Evolutionary conservation across 2,329 filamentous ascomycete genomes (phyloP), one percentile per base, ranked within the genome.

Genomic region (Fusarium chuoi): DNA sequence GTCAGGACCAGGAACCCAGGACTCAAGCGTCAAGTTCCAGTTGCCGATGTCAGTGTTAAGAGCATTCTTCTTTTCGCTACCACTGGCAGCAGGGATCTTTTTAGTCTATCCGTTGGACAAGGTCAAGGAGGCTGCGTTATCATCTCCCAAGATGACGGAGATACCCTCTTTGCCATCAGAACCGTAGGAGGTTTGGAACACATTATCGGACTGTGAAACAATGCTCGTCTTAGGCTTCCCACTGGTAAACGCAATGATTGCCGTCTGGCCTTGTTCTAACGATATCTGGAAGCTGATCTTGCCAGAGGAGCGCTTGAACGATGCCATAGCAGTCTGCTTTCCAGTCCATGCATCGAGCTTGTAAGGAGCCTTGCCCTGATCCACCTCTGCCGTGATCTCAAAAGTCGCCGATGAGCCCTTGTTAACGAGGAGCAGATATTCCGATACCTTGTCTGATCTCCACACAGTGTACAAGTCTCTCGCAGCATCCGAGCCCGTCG

Each of bases 231-330:
- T 49, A 2, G 46, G 18, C 7, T 49, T 49, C 5, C 20, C 46
- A n/a, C 28, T 30, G 14, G 20, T 8, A 3, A 49, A 49, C 1
- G 14, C 20, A 12, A 49, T 5, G 3, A 30, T 12, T 0, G 20
- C 10, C 0, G 28, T 49, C 28, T 30, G 20, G 0, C 28, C 14
- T n/a, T n/a, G 4, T 3, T 30, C 3, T 3, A 49, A 6, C 5
- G 46, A 49, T 6, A 30, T 2, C 7, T 49, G 20, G 10, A 49
- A 49, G 10, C 4, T 30, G 10, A n/a, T 3, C 14, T 30, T 30
- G 0, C 20, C 46, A 0, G 28, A 30, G 3, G 46, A 13, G 1
- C 28, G 1, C 20, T 49, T 49, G 5, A 49, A 49, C 2, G 20
- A 30, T 49, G 46, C 14, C 46, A 49, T 30, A 30, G 28, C 46